These are phyloP conservation scores for Gaultheria prostrata DNA, from an alignment of 148 eudicot species.

Conservation along the genomic window DNA sequence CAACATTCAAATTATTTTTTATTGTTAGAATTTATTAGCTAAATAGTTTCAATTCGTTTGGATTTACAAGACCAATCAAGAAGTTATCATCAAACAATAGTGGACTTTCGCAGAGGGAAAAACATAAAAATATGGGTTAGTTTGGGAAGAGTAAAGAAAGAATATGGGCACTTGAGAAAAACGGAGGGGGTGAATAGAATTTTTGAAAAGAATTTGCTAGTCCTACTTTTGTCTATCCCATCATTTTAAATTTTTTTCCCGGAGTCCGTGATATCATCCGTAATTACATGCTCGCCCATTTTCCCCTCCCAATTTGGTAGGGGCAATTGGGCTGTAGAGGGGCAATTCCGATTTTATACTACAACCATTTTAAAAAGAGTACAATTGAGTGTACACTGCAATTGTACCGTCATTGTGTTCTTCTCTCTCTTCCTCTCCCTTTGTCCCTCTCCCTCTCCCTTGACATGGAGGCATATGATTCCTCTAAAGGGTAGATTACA, in stretches of 20 bases:
- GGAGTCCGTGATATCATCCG: not conserved
- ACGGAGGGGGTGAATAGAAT: not conserved
- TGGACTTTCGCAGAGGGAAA: too few species aligned
- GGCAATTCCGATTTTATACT: not conserved
- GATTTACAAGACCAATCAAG: too few species aligned
- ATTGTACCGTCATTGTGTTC: not conserved
- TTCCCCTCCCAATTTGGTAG: not conserved
- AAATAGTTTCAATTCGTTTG: too few species aligned
- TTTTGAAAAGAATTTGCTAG: not conserved
- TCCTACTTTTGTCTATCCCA: not conserved
- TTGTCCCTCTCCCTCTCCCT: not conserved
- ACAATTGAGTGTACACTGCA: not conserved
- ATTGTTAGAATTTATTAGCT: too few species aligned
- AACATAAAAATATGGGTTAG: not conserved
- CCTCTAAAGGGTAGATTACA: not conserved
- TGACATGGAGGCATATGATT: not conserved
- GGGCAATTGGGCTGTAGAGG: not conserved
- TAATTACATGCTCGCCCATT: slow-evolving; percentile 1
- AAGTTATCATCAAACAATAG: too few species aligned
- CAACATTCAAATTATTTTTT: too few species aligned
- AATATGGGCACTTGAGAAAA: not conserved
- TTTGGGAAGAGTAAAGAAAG: too few species aligned
- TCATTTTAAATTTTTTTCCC: not conserved
- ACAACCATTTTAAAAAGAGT: not conserved
- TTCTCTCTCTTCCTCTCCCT: not conserved